These are phyloP conservation scores for Gentiana macrophylla DNA, from an alignment of 257 asterid genomes.

Conservation along the genomic window DNA sequence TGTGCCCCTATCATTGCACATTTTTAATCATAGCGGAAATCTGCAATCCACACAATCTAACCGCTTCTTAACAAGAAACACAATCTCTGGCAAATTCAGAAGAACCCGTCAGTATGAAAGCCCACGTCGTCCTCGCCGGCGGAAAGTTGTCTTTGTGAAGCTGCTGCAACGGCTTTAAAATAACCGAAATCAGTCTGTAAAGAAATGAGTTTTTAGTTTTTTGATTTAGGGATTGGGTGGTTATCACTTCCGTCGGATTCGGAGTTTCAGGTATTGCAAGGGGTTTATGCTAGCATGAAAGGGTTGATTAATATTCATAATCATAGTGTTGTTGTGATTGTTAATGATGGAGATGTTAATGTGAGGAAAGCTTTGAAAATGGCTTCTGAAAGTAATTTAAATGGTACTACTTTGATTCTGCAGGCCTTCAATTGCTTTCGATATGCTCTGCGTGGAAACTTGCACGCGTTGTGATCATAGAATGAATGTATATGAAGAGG, in stretches of 20 bases:
- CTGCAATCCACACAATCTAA: too few species aligned
- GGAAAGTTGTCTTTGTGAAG: conserved; percentile 78
- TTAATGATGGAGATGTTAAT: conserved; percentile 45
- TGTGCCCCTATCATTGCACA: too few species aligned
- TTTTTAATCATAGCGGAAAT: too few species aligned
- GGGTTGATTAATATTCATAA: conserved; percentile 80
- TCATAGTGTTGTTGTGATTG: conserved; percentile 65
- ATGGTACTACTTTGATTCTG: conserved; percentile 43
- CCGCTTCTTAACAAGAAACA: too few species aligned
- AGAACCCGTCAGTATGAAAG: conserved; percentile 64
- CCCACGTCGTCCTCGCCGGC: conserved; percentile 74
- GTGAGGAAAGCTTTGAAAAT: conserved; percentile 73
- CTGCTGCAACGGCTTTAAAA: conserved; percentile 47
- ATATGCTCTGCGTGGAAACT: too few species aligned
- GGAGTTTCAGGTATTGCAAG: conserved; percentile 68
- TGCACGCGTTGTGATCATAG: too few species aligned
- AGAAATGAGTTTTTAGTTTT: conserved; percentile 81
- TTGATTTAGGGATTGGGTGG: conserved; percentile 68
- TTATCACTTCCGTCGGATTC: conserved; percentile 50
- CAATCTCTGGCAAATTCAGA: conserved; percentile 34
- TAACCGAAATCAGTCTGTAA: conserved; percentile 76
- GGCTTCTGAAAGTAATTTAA: conserved; percentile 43
- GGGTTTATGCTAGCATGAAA: conserved; percentile 81
- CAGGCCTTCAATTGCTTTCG: conserved; percentile 20
- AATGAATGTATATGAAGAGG: too few species aligned